These are phyloP conservation scores for Chytriomyces confervae DNA, from an alignment of 192 early-diverging fungal genomes.

Conservation along the genomic window DNA sequence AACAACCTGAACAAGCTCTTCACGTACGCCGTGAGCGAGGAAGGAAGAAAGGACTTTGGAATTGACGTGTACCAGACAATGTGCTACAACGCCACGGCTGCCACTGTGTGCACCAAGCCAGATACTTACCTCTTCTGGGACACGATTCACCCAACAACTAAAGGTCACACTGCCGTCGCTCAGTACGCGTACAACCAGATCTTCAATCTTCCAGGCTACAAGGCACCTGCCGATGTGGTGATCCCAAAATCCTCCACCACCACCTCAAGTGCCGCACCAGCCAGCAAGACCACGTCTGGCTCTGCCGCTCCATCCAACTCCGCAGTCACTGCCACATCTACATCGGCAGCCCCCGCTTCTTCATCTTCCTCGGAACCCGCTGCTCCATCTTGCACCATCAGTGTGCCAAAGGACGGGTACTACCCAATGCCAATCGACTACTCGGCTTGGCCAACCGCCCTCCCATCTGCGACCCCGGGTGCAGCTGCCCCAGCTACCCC, in stretches of 20 bases:
- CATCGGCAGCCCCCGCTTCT: neutral
- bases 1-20: neutral
- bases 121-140: slow-evolving; percentile 39
- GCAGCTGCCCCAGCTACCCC: neutral
- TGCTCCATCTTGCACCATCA: neutral
- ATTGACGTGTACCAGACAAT: neutral
- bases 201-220: neutral
- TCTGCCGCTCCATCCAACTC: neutral
- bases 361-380: neutral
- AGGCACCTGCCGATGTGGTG: neutral
- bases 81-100: neutral
- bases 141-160: slow-evolving; percentile 30
- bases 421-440: neutral
- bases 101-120: slow-evolving; percentile 9
- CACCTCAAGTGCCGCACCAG: neutral
- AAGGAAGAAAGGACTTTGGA: neutral
- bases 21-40: neutral
- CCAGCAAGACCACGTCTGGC: neutral
- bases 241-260: neutral
- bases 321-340: neutral
- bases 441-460: neutral
- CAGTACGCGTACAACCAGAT: neutral
- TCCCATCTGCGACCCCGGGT: neutral
- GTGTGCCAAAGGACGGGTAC: neutral
- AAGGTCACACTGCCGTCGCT: neutral